Evolutionary conservation across 805 yeast species (phyloP).

Genomic region (Pichia rugopelliculosa): DNA sequence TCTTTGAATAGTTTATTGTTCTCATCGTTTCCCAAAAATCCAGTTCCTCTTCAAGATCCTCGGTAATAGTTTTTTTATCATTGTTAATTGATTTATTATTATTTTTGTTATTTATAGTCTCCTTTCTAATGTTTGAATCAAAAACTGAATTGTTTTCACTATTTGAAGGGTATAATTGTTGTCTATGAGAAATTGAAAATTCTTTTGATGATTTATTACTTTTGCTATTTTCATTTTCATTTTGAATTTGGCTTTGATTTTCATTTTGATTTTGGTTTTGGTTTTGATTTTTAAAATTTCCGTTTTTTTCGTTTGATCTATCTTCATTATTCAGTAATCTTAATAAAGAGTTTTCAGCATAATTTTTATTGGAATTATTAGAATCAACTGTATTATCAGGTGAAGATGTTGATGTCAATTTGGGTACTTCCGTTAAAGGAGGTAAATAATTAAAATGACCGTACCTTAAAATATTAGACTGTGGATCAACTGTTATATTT

Average conservation of each 20-base stretch:
- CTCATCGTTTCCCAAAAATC: slow-evolving; percentile 71
- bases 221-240: background rate
- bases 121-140: slow-evolving; percentile 4
- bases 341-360: slow-evolving; percentile 35
- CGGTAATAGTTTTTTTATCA: slow-evolving; percentile 21
- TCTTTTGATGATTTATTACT: background rate
- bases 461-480: slow-evolving; percentile 47
- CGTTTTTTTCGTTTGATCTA: slow-evolving; percentile 4
- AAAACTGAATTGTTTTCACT: background rate
- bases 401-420: slow-evolving; percentile 52
- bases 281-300: background rate
- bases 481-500: slow-evolving; percentile 34
- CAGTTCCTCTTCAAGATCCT: slow-evolving; percentile 51
- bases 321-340: slow-evolving; percentile 35
- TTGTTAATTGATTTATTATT: slow-evolving; percentile 2
- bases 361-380: slow-evolving; percentile 14
- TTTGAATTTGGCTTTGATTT: slow-evolving; percentile 6
- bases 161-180: background rate
- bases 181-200: background rate
- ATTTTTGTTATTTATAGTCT: slow-evolving; percentile 5
- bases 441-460: slow-evolving; percentile 73
- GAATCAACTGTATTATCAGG: slow-evolving; percentile 28
- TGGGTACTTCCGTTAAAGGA: slow-evolving; percentile 64
- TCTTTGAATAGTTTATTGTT: slow-evolving; percentile 39
- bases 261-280: slow-evolving; percentile 2